Evolutionary conservation across 257 asterid genomes (phyloP).

Genomic region (Solanum bukasovii): DNA sequence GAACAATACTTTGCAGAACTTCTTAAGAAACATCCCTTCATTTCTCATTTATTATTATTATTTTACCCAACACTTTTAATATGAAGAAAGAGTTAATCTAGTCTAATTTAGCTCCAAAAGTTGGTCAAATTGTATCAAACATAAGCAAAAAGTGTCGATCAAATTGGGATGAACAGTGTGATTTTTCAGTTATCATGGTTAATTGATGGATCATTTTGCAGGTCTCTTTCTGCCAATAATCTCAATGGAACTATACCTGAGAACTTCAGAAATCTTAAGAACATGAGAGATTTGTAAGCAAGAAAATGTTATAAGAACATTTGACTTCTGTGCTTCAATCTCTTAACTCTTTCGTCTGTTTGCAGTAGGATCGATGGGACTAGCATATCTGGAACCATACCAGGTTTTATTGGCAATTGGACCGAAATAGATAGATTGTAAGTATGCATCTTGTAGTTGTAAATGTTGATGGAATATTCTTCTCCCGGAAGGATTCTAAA

Average conservation of each 20-base stretch:
- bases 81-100: not conserved
- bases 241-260: constrained; percentile 67
- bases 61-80: not conserved
- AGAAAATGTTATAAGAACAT: not conserved
- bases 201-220: constrained; percentile 21
- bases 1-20: too few species aligned
- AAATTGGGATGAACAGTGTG: not conserved
- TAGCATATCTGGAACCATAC: constrained; percentile 56
- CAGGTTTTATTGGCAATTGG: constrained; percentile 76
- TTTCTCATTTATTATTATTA: too few species aligned
- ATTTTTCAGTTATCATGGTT: not conserved
- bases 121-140: not conserved
- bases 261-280: constrained; percentile 42
- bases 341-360: constrained; percentile 1
- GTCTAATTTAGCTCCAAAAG: not conserved
- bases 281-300: constrained; percentile 79
- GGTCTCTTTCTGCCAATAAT: constrained; percentile 67
- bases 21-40: too few species aligned
- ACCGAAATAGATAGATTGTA: constrained; percentile 40
- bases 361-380: constrained; percentile 87
- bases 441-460: constrained; percentile 11
- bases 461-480: not conserved
- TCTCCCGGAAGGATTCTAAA: not conserved
- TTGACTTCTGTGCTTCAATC: not conserved
- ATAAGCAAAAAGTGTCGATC: not conserved